Percentiles rank a stretch among this genome's conserved stretches.
phyloP scores from a whole-genome alignment of 1,284 basidiomycete genomes.

The Sanghuangporus weigelae region DNA sequence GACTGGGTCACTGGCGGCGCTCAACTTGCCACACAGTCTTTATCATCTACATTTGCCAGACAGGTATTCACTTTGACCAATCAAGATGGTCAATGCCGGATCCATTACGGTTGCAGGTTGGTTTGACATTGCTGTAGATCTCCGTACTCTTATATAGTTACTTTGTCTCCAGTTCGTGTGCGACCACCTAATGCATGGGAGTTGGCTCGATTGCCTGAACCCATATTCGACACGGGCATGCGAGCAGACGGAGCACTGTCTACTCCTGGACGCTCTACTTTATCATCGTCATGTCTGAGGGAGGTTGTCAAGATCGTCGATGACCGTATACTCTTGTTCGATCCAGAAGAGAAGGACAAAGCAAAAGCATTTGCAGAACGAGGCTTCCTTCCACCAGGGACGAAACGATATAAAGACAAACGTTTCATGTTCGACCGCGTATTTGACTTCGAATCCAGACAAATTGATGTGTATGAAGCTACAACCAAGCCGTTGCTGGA shows the following conservation, averaged over 20 bases:
- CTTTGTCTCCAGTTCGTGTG: slow-evolving; percentile 68
- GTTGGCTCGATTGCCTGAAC: slow-evolving; percentile 71
- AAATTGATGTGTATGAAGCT: slow-evolving; percentile 81
- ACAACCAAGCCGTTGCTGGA: slow-evolving; percentile 81
- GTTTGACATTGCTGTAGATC: slow-evolving; percentile 20
- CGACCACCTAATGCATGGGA: slow-evolving; percentile 86
- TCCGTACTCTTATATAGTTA: not conserved
- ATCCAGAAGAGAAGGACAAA: slow-evolving; percentile 84
- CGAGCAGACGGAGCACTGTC: slow-evolving; percentile 81
- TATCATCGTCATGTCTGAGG: slow-evolving; percentile 53
- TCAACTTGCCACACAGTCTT: not conserved
- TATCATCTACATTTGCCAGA: not conserved
- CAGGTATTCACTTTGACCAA: not conserved
- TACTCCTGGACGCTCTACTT: slow-evolving; percentile 48
- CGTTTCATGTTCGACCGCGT: slow-evolving; percentile 95
- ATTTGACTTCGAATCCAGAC: slow-evolving; percentile 73
- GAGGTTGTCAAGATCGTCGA: slow-evolving; percentile 77
- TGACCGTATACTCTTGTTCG: slow-evolving; percentile 90
- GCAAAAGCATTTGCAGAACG: slow-evolving; percentile 71
- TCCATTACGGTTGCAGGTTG: slow-evolving; percentile 83
- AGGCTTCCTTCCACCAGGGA: slow-evolving; percentile 78
- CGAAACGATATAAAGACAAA: slow-evolving; percentile 87
- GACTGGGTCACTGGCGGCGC: not conserved
- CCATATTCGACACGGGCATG: slow-evolving; percentile 60
- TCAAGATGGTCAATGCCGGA: slow-evolving; percentile 70